A percentile compares a stretch with the other conserved stretches of the same genome.
Conservation (phyloP, 169 alveolate species). For the Babesia bovis region DNA sequence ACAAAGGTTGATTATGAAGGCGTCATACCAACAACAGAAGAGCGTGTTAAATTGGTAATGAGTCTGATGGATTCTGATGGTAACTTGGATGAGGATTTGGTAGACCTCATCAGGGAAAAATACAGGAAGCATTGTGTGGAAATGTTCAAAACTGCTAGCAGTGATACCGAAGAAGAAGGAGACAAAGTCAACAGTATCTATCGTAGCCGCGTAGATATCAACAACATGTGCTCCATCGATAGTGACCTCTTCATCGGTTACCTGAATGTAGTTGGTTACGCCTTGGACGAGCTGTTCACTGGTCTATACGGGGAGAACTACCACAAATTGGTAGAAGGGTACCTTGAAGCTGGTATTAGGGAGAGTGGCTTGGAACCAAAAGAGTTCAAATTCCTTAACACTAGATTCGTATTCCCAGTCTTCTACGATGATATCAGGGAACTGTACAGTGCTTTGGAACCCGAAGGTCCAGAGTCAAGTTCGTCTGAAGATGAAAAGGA, state of each 20-base stretch:
- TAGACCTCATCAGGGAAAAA: neutral
- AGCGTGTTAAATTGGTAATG: neutral
- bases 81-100: neutral
- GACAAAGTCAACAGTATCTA: no score
- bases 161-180: neutral
- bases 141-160: neutral
- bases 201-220: neutral
- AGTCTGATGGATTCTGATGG: neutral
- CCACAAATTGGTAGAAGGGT: neutral
- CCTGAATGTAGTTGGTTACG: neutral
- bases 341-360: neutral
- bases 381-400: neutral
- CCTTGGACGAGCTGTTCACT: neutral
- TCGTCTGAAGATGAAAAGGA: neutral
- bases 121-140: neutral
- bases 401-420: neutral
- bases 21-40: neutral
- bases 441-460: neutral
- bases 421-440: neutral
- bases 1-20: neutral
- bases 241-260: neutral
- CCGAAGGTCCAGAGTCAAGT: neutral
- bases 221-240: neutral
- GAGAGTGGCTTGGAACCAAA: neutral
- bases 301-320: slow-evolving; percentile 1